Base-by-base conservation (phyloP, 1,284 basidiomycete species). In the Erythrobasidium hasegawianum region DNA sequence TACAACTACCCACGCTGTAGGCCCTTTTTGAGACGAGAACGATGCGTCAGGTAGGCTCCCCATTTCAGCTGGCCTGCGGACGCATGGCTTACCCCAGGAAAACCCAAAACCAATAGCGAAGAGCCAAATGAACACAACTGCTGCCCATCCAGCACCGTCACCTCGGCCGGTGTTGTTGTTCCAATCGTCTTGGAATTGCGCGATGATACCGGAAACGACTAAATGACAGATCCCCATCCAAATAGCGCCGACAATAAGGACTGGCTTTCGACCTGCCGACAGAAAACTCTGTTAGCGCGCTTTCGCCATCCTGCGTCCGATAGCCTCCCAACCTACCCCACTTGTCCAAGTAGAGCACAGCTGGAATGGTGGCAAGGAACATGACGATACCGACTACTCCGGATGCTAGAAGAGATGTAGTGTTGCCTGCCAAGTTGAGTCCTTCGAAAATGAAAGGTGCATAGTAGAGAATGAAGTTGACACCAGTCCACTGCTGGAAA, bases 401-500 rank as follows among this genome's bases (percentile, higher is more conserved):
- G 39, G 57, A 59, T 13, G 65, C 64, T 20, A 69, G 54, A 5
- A 70, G 67, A 13, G 53, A 61, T 5, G 69, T 68, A 20, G 69
- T 70, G 41, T 66, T 64, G 14, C 62, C 67, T 40, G 26, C 22
- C 18, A 70, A 61, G 13, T 66, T 56, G n/a, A 70, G 55, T 26
- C 57, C 57, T 29, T 57, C 27, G 24, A 61, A 39, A 39, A 64
- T 71, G 33, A 71, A 53, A 9, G 68, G 67, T 54, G 60, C 69
- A 59, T 62, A 70, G 66, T 71, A 65, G 54, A 74, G 68, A 53
- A 72, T 70, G 64, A 72, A 73, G 70, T 75, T 74, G 57, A 73
- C 72, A 50, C 73, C 74, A 20, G 57, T 59, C 54, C 62, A 65
- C 52, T 75, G 75, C 54, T 76, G 76, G 67, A 77, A 75, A 26